Base-by-base conservation (phyloP, 2,329 filamentous ascomycete species). In the Monilinia fructigena region DNA sequence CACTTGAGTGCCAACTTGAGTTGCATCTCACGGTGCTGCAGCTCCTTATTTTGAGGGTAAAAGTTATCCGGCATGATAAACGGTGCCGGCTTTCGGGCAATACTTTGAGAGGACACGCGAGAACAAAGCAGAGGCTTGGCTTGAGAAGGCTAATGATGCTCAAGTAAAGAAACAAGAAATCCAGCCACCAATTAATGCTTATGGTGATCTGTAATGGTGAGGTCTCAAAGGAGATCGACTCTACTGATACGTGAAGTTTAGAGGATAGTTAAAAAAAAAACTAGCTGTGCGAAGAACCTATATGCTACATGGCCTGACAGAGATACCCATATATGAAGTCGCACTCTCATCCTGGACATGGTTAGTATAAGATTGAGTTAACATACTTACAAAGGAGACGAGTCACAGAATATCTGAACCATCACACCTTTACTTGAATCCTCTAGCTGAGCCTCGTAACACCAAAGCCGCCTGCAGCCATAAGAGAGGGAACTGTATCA, bases 371-470 rank as follows among this genome's bases (percentile, higher is more conserved):
- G n/a, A 31, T 3, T 11, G 8, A 16, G 23, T n/a, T 10, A 14
- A 31, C 31, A 42, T 18, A 38, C 14, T 3, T 42, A 54, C n/a
- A 63, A 63, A 54, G 48, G 23, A 54, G 18, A 63, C 11, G 31
- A 54, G 48, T 54, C 35, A 18, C 35, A 63, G 35, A 63, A 54
- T 42, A 48, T 63, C 48, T 63, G 48, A 63, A 40, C 11, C 10
- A 42, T 60, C n/a, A 20, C 31, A 50, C 14, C 60, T 31, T 54
- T 58, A 58, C 26, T 45, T 54, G 35, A 50, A 8, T 31, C 35
- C 16, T 48, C 35, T 38, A 11, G 23, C 31, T n/a, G 47, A 62
- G 23, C 16, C 40, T 53, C 35, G 10, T 42, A 54, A 42, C 35
- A 42, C 26, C 16, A 42, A 62, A 42, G 35, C 35, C 23, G 18